Percentiles rank a stretch among this genome's conserved stretches.
phyloP scores from a whole-genome alignment of 73 alveolate species.

The Stentor coeruleus region DNA sequence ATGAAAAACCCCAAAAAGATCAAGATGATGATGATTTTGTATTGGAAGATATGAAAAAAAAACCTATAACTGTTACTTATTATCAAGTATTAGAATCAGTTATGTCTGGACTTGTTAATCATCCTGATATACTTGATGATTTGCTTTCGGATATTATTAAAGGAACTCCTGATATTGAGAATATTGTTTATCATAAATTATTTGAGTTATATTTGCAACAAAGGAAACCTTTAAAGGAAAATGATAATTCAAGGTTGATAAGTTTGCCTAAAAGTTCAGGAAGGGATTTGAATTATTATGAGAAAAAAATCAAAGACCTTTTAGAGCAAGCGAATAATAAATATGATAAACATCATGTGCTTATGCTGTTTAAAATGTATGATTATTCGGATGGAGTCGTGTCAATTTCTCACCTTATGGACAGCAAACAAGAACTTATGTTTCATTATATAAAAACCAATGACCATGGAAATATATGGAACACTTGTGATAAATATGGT shows the following conservation, averaged over 20 bases:
- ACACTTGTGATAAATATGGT: conserved; percentile 60
- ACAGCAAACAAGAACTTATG: conserved; percentile 70
- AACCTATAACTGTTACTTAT: conserved; percentile 24
- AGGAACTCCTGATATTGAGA: conserved; percentile 25
- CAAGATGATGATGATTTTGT: not conserved
- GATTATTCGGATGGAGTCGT: conserved; percentile 71
- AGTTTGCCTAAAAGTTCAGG: too few relatives aligned
- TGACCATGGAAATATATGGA: conserved; percentile 50
- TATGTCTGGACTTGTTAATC: conserved; percentile 19
- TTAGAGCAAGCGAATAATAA: conserved; percentile 53
- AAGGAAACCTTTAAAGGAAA: not conserved
- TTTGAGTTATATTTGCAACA: conserved; percentile 70
- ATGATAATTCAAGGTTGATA: not conserved
- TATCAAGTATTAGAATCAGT: conserved; percentile 3
- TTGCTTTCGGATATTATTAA: not conserved
- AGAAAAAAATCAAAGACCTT: conserved; percentile 50
- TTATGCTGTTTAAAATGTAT: conserved; percentile 71
- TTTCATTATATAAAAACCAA: conserved; percentile 61
- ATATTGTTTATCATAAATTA: conserved; percentile 61
- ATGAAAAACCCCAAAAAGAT: conserved; percentile 34
- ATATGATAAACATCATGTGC: conserved; percentile 73
- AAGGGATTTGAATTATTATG: conserved; percentile 8
- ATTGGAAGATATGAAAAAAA: not conserved
- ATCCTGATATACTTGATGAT: conserved; percentile 9
- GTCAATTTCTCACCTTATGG: conserved; percentile 55